These are phyloP conservation scores for Penicillium daleae DNA, from an alignment of 495 filamentous ascomycete genomes.

Conservation along the genomic window DNA sequence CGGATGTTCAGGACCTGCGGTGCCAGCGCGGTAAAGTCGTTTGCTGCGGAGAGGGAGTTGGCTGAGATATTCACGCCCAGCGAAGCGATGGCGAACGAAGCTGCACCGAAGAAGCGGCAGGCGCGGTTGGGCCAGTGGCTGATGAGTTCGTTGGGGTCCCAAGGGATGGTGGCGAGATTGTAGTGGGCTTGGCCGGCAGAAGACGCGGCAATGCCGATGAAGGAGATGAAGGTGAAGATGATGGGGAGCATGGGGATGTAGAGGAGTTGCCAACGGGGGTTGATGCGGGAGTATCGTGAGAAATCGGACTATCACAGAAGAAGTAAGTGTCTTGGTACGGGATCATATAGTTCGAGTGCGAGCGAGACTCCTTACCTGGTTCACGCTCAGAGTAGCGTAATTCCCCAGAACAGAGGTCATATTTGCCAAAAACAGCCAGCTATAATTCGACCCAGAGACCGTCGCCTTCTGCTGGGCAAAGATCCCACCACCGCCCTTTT, in stretches of 20 bases:
- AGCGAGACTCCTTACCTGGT: constrained; percentile 30
- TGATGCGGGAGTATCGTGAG: constrained; percentile 51
- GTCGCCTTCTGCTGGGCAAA: constrained; percentile 37
- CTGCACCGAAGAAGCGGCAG: constrained; percentile 56
- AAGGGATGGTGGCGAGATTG: constrained; percentile 40
- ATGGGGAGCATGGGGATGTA: constrained; percentile 54
- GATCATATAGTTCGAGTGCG: neutral
- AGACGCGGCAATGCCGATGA: constrained; percentile 52
- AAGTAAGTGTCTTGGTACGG: neutral
- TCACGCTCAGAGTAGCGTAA: constrained; percentile 47
- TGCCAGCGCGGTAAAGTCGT: constrained; percentile 63
- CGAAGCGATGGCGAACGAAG: constrained; percentile 50
- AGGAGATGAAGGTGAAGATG: constrained; percentile 54
- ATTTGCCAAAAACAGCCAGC: constrained; percentile 48
- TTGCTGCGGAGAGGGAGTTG: constrained; percentile 66
- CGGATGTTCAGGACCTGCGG: constrained; percentile 64
- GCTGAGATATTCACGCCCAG: constrained; percentile 64
- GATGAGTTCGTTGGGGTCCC: constrained; percentile 51
- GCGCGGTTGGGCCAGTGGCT: constrained; percentile 53
- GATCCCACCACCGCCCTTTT: constrained; percentile 36
- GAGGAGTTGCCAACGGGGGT: constrained; percentile 48
- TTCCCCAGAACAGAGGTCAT: constrained; percentile 52
- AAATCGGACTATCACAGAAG: constrained; percentile 44
- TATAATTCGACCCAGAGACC: constrained; percentile 42
- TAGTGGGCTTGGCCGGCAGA: constrained; percentile 50